A percentile compares a stretch with the other conserved stretches of the same genome.
Conservation (phyloP, 345 rosid genomes). For the Sisymbrium irio region DNA sequence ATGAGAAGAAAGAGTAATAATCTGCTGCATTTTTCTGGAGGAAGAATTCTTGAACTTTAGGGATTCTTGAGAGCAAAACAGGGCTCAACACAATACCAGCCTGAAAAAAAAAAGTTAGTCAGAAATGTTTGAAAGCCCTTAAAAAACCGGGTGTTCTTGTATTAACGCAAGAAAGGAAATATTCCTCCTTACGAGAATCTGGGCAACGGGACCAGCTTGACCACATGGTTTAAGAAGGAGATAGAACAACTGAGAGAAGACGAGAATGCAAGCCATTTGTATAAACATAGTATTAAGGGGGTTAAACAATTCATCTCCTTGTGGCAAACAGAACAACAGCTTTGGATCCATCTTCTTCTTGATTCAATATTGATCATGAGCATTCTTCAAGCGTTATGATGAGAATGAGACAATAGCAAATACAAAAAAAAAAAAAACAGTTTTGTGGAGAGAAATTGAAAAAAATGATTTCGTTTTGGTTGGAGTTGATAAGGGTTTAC, state of each 20-base stretch:
- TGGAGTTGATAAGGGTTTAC: slow-evolving; percentile 16
- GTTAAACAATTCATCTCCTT: slow-evolving; percentile 47
- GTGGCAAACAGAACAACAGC: slow-evolving; percentile 36
- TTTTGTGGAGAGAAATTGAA: not conserved
- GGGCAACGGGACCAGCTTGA: slow-evolving; percentile 82
- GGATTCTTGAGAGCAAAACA: slow-evolving; percentile 51
- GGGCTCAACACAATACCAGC: slow-evolving; percentile 85
- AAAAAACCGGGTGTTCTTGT: not conserved
- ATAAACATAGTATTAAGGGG: slow-evolving; percentile 58
- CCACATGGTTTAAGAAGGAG: slow-evolving; percentile 69
- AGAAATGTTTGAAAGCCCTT: not conserved
- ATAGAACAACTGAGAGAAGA: slow-evolving; percentile 78
- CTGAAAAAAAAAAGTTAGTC: slow-evolving; percentile 34
- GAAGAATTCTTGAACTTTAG: slow-evolving; percentile 40
- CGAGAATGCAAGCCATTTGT: slow-evolving; percentile 79
- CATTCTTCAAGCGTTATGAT: slow-evolving; percentile 25
- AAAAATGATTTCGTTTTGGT: slow-evolving; percentile 8
- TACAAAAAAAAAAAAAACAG: not conserved
- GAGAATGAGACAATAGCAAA: not conserved
- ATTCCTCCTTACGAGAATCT: slow-evolving; percentile 55
- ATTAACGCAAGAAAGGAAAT: not conserved
- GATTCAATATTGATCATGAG: slow-evolving; percentile 31
- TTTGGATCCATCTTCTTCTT: slow-evolving; percentile 39
- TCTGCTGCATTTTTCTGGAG: slow-evolving; percentile 49
- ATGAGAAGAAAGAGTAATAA: slow-evolving; percentile 49